Evolutionary conservation across 1,139 yeast species (phyloP), one percentile per base, ranked within the genome.

Genomic region (Saccharomyces pastorianus): DNA sequence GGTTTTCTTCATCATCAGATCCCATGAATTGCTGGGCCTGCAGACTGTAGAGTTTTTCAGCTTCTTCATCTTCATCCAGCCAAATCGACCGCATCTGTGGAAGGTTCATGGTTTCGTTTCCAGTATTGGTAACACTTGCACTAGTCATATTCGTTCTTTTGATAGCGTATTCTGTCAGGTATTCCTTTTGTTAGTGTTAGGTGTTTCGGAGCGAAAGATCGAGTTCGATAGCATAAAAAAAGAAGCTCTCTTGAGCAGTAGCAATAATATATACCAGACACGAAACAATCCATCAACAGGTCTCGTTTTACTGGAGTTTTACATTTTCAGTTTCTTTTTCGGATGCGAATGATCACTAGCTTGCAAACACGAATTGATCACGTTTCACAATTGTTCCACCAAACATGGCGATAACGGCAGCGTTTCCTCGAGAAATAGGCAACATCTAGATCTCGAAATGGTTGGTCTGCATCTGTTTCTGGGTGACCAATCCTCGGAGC

Each of bases 31-130:
- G 50, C 17, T 49, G 49, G 3, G 51, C 52, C n/a, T 29, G 46
- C 28, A 46, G 47, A 3, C 49, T 50, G 48, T 67, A 68, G 51
- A 64, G 58, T 53, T 61, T 65, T 50, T 66, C 71, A 6, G 66
- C 67, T 47, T 68, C 71, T 54, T 67, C 61, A 51, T 70, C 75
- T 31, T 73, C 75, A 53, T 72, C 76, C 38, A 73, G 55, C 76
- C 76, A 73, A 49, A 73, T 72, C 29, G 75, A 72, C 55, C 68
- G 71, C 73, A 72, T 73, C 53, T 66, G 70, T 23, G 71, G 71
- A 6, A 48, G 28, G 20, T 41, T 20, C 46, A 52, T 31, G 47
- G 2, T 9, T 2, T 2, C 27, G n/a, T 11, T 17, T 6, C 25
- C 44, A 14, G n/a, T 11, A 11, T 38, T 38, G n/a, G 23, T 38